These are phyloP conservation scores for Rhizophagus prolifer DNA, from an alignment of 192 early-diverging fungal genomes.

Conservation along the genomic window DNA sequence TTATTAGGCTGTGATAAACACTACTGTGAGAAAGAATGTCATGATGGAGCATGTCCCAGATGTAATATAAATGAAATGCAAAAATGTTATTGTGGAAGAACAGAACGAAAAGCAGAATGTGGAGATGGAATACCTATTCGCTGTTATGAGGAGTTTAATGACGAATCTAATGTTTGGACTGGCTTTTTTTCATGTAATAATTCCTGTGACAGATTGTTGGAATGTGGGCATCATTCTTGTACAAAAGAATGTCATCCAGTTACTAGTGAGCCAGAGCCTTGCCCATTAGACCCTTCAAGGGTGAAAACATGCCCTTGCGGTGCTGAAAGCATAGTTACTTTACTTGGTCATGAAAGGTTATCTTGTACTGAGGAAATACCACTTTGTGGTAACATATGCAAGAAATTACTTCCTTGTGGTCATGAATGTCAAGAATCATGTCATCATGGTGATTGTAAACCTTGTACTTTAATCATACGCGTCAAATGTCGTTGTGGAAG, in stretches of 20 bases:
- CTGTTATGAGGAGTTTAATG: slow-evolving; percentile 33
- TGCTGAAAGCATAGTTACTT: slow-evolving; percentile 34
- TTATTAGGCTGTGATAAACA: slow-evolving; percentile 72
- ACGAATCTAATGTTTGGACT: slow-evolving; percentile 27
- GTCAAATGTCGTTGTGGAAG: slow-evolving; percentile 67
- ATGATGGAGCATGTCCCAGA: slow-evolving; percentile 66
- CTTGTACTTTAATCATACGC: slow-evolving; percentile 52
- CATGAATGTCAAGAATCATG: slow-evolving; percentile 61
- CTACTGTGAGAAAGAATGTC: slow-evolving; percentile 64
- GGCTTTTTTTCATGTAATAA: slow-evolving; percentile 57
- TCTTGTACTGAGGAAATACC: slow-evolving; percentile 58
- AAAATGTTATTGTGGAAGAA: slow-evolving; percentile 69
- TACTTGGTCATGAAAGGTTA: slow-evolving; percentile 35
- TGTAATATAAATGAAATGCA: slow-evolving; percentile 57
- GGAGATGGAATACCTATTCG: slow-evolving; percentile 51
- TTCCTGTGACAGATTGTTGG: slow-evolving; percentile 48
- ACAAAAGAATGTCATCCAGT: slow-evolving; percentile 54
- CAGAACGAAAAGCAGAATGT: slow-evolving; percentile 55
- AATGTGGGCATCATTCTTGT: slow-evolving; percentile 56
- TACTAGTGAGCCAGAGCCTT: slow-evolving; percentile 38
- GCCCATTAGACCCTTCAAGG: slow-evolving; percentile 52
- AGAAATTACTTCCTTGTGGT: slow-evolving; percentile 56
- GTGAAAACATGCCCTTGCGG: slow-evolving; percentile 57
- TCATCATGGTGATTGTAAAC: slow-evolving; percentile 63
- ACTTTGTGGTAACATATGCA: slow-evolving; percentile 61